These are phyloP conservation scores for Cynanchum wilfordii DNA, from an alignment of 257 asterid genomes.

Conservation along the genomic window DNA sequence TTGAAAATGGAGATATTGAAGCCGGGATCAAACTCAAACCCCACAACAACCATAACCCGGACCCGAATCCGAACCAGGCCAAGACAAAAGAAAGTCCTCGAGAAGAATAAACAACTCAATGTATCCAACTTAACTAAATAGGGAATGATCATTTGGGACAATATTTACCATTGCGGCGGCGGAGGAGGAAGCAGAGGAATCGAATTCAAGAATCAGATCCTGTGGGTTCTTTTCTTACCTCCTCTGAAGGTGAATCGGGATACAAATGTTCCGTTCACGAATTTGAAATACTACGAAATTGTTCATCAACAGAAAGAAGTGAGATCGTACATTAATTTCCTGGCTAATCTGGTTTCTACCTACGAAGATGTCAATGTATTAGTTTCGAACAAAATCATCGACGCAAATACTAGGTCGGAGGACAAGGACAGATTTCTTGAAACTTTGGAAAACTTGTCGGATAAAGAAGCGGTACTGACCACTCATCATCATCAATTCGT, in stretches of 20 bases:
- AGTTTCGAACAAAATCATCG: slow-evolving; percentile 4
- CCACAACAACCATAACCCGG: too few relatives aligned
- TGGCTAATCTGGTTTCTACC: slow-evolving; percentile 20
- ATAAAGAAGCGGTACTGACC: not conserved
- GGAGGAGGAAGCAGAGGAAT: slow-evolving; percentile 19
- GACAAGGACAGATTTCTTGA: not conserved
- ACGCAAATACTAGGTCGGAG: not conserved
- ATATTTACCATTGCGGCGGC: too few relatives aligned
- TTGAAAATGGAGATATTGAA: too few relatives aligned
- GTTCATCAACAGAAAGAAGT: slow-evolving; percentile 13
- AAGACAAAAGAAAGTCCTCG: too few relatives aligned
- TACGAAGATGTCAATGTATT: slow-evolving; percentile 20
- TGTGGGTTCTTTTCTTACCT: slow-evolving; percentile 19
- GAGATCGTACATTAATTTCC: slow-evolving; percentile 18
- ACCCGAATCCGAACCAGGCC: too few relatives aligned
- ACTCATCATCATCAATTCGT: not conserved
- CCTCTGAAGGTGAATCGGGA: slow-evolving; percentile 5
- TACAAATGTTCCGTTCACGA: not conserved
- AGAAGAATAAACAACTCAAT: not conserved
- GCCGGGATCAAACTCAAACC: too few relatives aligned
- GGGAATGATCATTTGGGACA: slow-evolving; percentile 12
- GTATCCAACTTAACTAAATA: slow-evolving; percentile 13
- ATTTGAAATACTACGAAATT: slow-evolving; percentile 18
- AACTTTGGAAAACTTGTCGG: not conserved
- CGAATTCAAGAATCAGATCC: not conserved